Base-by-base conservation (phyloP, 305 asterid genomes). In the Fraxinus albicans region DNA sequence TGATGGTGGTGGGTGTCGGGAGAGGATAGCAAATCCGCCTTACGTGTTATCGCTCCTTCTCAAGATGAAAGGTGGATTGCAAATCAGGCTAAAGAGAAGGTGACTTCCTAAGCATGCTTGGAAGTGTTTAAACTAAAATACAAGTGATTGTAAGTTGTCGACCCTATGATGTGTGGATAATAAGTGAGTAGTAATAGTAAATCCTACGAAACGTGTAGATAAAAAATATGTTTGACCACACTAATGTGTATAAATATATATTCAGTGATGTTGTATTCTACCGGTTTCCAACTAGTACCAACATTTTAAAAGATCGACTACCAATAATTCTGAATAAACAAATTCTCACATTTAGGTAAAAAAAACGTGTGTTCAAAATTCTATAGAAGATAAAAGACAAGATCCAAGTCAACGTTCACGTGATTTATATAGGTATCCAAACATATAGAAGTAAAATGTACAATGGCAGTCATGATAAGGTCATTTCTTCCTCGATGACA, bases 401-500 rank as follows among this genome's bases (percentile, higher is more conserved):
- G 9, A 21, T 4, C 47, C 8, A 8, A 9, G 70, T 42, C 33
- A 34, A n/a, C 47, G 8, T 78, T 58, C 3, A 75, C 58, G 76
- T 21, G 70, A 33, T 27, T 55, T 21, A 40, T 29, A 0, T 6
- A 67, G 42, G 47, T 0, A 40, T 53, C 63, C 58, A 29, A 4
- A 72, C 70, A 6, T 33, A 19, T 53, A 53, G 63, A 15, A 4
- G 63, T 67, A 60, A 75, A 76, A 80, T 80, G 23, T 73, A 82
- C 81, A 31, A 8, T 58, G 31, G 35, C 33, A 12, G 29, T 74
- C 33, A 6, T 65, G 36, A 35, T 50, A 50, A 50, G 21, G 63
- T 89, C 88, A 89, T 84, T 88, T 89, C 86, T 88, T 89, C 79
- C 89, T 90, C 47, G 83, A 81, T 36, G 88, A 79, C 0, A 88